phyloP scores from a whole-genome alignment of 495 filamentous ascomycete species.

The Penicillium tannophilum region DNA sequence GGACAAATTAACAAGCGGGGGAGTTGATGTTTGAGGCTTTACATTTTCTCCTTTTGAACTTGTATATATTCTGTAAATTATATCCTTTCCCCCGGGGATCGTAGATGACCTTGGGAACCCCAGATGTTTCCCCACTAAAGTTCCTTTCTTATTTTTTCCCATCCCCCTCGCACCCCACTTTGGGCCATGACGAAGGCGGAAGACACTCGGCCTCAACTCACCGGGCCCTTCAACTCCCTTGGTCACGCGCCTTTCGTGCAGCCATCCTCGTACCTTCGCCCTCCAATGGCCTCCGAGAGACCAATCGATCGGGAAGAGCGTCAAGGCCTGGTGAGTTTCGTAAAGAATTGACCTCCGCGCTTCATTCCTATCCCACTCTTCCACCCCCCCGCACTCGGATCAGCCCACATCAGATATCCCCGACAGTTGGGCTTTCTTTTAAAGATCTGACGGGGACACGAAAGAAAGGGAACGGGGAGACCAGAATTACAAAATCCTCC shows the following conservation, averaged over 20 bases:
- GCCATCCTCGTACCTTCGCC: slow-evolving; percentile 84
- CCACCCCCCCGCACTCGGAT: slow-evolving; percentile 5
- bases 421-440: slow-evolving; percentile 7
- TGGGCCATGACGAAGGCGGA: slow-evolving; percentile 34
- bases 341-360: slow-evolving; percentile 9
- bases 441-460: slow-evolving; percentile 18
- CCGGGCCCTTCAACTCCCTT: slow-evolving; percentile 27
- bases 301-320: slow-evolving; percentile 87
- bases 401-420: slow-evolving; percentile 2
- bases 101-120: background rate
- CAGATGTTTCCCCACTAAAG: slow-evolving; percentile 1
- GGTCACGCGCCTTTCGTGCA: slow-evolving; percentile 67
- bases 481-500: slow-evolving; percentile 19
- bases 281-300: slow-evolving; percentile 64
- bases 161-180: slow-evolving; percentile 14
- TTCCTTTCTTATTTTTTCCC: background rate
- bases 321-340: slow-evolving; percentile 79
- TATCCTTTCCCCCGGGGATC: background rate
- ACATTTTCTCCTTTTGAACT: background rate
- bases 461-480: slow-evolving; percentile 14
- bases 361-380: slow-evolving; percentile 1
- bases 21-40: background rate
- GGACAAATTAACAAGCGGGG: background rate
- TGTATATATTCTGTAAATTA: background rate
- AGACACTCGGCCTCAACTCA: slow-evolving; percentile 26